Evolutionary conservation across 495 filamentous ascomycete genomes (phyloP).

Genomic region (Trichoderma orchidacearum): DNA sequence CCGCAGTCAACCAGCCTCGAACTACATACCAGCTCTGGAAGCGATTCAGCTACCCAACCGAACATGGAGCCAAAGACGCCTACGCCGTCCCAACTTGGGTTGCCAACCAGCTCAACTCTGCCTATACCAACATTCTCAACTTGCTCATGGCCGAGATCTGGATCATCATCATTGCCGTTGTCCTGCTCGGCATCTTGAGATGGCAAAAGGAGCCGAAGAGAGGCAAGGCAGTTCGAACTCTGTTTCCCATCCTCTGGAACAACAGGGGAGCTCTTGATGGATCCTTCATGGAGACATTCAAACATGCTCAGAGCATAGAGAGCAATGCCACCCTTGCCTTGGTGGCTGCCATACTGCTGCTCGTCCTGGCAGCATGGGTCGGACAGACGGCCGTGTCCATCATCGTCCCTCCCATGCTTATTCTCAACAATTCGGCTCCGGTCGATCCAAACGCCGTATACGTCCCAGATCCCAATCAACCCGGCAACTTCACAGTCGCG

Average conservation of each 20-base stretch:
- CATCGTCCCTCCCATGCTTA: constrained; percentile 12
- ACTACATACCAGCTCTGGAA: constrained; percentile 11
- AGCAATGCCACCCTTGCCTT: not conserved
- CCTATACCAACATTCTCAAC: constrained; percentile 12
- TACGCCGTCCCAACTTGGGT: constrained; percentile 12
- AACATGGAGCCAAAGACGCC: constrained; percentile 9
- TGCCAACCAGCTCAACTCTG: constrained; percentile 11
- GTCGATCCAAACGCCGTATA: constrained; percentile 13
- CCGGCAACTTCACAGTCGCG: not conserved
- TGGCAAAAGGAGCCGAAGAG: not conserved
- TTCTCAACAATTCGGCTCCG: constrained; percentile 13
- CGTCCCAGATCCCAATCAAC: constrained; percentile 8
- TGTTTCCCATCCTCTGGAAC: constrained; percentile 10
- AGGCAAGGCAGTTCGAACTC: not conserved
- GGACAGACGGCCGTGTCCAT: constrained; percentile 11
- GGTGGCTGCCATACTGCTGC: not conserved
- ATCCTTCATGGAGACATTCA: constrained; percentile 11
- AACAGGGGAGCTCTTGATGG: constrained; percentile 10
- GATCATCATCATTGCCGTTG: constrained; percentile 6
- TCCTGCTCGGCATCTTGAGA: not conserved
- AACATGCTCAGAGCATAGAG: not conserved
- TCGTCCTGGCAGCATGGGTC: constrained; percentile 8
- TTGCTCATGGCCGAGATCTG: constrained; percentile 10
- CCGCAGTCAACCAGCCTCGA: constrained; percentile 8
- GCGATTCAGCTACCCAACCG: constrained; percentile 11